Percentiles rank a stretch among this genome's conserved stretches.
Conservation (phyloP, 2,329 filamentous ascomycete species). For the Aspergillus intermedius region DNA sequence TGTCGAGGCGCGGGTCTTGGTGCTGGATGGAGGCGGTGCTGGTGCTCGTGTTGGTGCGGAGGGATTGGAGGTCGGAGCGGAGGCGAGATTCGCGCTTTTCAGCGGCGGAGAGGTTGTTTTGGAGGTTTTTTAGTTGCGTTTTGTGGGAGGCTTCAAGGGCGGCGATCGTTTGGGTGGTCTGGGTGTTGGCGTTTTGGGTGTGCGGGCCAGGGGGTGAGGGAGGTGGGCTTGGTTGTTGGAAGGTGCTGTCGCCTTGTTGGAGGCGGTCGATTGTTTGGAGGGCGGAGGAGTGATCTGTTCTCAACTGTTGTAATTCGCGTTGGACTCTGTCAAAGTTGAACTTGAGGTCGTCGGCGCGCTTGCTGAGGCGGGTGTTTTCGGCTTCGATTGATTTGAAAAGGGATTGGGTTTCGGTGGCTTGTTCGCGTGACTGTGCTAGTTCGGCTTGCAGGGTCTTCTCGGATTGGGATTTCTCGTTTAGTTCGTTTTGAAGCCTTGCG, state of each 20-base stretch:
- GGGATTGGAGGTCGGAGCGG: slow-evolving; percentile 23
- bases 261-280: slow-evolving; percentile 25
- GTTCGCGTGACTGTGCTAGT: slow-evolving; percentile 28
- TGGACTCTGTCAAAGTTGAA: slow-evolving; percentile 26
- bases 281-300: slow-evolving; percentile 26
- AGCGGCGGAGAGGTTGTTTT: slow-evolving; percentile 26
- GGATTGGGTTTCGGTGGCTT: slow-evolving; percentile 30
- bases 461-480: slow-evolving; percentile 21
- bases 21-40: slow-evolving; percentile 3
- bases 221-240: slow-evolving; percentile 26
- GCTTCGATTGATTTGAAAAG: slow-evolving; percentile 33
- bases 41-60: slow-evolving; percentile 18
- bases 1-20: slow-evolving; percentile 21
- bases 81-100: slow-evolving; percentile 31
- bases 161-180: slow-evolving; percentile 7
- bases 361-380: slow-evolving; percentile 33
- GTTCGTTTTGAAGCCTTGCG: slow-evolving; percentile 22
- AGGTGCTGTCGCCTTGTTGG: slow-evolving; percentile 17
- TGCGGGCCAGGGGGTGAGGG: slow-evolving; percentile 20
- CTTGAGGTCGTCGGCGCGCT: slow-evolving; percentile 29
- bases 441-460: slow-evolving; percentile 30
- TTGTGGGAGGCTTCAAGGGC: slow-evolving; percentile 28
- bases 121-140: slow-evolving; percentile 29
- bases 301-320: slow-evolving; percentile 23
- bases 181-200: not conserved